Percentiles rank a stretch among this genome's conserved stretches.
phyloP scores from a whole-genome alignment of 768 basidiomycete species.

The Boletus reticulatus region DNA sequence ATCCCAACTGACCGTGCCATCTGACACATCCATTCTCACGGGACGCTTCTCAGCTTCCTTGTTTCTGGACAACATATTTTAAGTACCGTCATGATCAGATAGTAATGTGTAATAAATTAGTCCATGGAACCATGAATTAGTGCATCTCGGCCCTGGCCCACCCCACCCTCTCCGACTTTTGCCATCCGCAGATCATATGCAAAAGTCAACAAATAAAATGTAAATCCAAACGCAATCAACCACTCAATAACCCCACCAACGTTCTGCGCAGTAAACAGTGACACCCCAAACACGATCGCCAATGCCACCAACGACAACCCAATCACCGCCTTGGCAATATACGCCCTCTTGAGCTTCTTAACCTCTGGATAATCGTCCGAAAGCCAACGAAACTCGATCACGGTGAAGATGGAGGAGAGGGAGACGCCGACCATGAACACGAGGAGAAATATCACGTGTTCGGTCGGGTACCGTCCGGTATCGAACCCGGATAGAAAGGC shows the following conservation, averaged over 20 bases:
- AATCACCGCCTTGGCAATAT: slow-evolving; percentile 60
- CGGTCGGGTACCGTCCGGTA: slow-evolving; percentile 47
- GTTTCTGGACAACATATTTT: background rate
- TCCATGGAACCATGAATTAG: background rate
- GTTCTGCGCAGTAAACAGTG: slow-evolving; percentile 43
- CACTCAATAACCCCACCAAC: slow-evolving; percentile 73
- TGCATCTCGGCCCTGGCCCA: background rate
- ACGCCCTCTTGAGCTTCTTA: slow-evolving; percentile 48
- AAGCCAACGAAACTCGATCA: slow-evolving; percentile 69
- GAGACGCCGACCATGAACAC: slow-evolving; percentile 73
- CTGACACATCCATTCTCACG: background rate
- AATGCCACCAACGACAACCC: slow-evolving; percentile 55
- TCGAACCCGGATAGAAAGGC: slow-evolving; percentile 73
- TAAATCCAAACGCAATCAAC: slow-evolving; percentile 69
- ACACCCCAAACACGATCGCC: slow-evolving; percentile 60
- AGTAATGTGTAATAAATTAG: too few species aligned
- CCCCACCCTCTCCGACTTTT: slow-evolving; percentile 21
- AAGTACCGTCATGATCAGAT: too few species aligned
- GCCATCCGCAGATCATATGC: slow-evolving; percentile 66
- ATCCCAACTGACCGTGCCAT: background rate
- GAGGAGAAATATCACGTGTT: slow-evolving; percentile 62
- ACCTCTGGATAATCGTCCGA: slow-evolving; percentile 50
- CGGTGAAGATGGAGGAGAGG: slow-evolving; percentile 71
- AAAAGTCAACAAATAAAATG: slow-evolving; percentile 72
- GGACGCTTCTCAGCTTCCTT: background rate